Conservation (phyloP, 1,284 basidiomycete species). For the Sanghuangporus baumii region DNA sequence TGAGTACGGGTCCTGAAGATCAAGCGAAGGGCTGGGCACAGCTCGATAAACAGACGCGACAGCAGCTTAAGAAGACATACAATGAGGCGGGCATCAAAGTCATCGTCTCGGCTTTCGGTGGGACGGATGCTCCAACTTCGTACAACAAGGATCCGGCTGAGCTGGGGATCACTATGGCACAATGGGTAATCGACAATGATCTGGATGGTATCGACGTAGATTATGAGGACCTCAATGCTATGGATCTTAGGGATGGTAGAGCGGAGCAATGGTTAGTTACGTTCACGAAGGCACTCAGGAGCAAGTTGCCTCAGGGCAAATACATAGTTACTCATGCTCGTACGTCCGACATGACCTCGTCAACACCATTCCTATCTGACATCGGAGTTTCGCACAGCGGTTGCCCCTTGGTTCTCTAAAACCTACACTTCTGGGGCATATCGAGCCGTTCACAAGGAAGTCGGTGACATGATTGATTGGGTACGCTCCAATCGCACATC, state of each 20-base stretch:
- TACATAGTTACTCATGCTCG: constrained; percentile 25
- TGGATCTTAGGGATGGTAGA: constrained; percentile 23
- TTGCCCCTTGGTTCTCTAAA: constrained; percentile 15
- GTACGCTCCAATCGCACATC: constrained; percentile 2
- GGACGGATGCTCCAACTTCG: constrained; percentile 20
- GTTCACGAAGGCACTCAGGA: constrained; percentile 24
- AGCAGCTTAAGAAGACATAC: constrained; percentile 20
- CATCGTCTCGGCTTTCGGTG: constrained; percentile 23
- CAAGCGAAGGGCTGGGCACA: constrained; percentile 20
- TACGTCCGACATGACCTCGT: constrained; percentile 5
- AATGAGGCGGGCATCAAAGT: constrained; percentile 22
- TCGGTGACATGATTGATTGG: constrained; percentile 23
- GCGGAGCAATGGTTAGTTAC: constrained; percentile 23
- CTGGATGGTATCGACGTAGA: constrained; percentile 18
- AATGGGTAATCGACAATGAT: constrained; percentile 21
- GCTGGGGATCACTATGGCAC: constrained; percentile 17
- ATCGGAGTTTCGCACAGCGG: background rate
- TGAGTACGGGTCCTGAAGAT: constrained; percentile 19
- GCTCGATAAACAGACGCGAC: constrained; percentile 16
- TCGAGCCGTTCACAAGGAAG: constrained; percentile 20
- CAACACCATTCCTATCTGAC: background rate
- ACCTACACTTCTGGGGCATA: constrained; percentile 18
- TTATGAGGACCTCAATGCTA: constrained; percentile 22
- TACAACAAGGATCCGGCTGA: constrained; percentile 16
- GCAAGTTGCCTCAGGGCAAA: constrained; percentile 19